These are phyloP conservation scores for Fusarium continuum DNA, from an alignment of 2,329 filamentous ascomycete genomes.

Conservation along the genomic window DNA sequence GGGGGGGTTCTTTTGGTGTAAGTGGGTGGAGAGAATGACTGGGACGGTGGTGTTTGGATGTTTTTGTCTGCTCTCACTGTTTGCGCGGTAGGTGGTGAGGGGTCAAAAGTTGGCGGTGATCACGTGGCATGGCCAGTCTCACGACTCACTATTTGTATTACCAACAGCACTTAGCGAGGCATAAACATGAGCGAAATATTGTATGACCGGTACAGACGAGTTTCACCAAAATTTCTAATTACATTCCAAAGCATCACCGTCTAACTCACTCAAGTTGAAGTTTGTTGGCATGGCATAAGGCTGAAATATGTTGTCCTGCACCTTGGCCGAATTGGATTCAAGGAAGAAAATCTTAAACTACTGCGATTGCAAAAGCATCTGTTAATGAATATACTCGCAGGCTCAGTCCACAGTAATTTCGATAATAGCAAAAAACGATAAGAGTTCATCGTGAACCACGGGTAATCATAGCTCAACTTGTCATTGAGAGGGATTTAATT, in stretches of 20 bases:
- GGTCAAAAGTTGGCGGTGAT: slow-evolving; percentile 34
- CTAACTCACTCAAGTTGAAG: background rate
- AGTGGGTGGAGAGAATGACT: slow-evolving; percentile 42
- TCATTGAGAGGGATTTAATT: too few species aligned
- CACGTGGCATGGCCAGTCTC: slow-evolving; percentile 32
- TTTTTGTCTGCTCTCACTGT: slow-evolving; percentile 46
- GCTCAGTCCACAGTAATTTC: too few species aligned
- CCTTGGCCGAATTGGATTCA: rapidly evolving
- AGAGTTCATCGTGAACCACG: too few species aligned
- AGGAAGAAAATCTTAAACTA: too few species aligned
- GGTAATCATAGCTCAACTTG: too few species aligned
- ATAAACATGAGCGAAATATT: background rate
- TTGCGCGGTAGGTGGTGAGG: slow-evolving; percentile 20
- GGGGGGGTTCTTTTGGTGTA: slow-evolving; percentile 19
- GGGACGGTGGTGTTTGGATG: slow-evolving; percentile 44
- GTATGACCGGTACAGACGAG: background rate
- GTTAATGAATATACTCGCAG: too few species aligned
- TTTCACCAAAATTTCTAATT: background rate
- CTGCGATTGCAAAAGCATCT: too few species aligned
- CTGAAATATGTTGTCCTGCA: slow-evolving; percentile 10
- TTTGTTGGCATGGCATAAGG: background rate
- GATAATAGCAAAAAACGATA: too few species aligned
- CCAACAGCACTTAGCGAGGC: background rate
- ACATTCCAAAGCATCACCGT: background rate
- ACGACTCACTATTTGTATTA: background rate